Percentiles rank a stretch among this genome's conserved stretches.
Evolutionary conservation across 139 green algal species (phyloP).

Genomic region (Chlorella sp.): DNA sequence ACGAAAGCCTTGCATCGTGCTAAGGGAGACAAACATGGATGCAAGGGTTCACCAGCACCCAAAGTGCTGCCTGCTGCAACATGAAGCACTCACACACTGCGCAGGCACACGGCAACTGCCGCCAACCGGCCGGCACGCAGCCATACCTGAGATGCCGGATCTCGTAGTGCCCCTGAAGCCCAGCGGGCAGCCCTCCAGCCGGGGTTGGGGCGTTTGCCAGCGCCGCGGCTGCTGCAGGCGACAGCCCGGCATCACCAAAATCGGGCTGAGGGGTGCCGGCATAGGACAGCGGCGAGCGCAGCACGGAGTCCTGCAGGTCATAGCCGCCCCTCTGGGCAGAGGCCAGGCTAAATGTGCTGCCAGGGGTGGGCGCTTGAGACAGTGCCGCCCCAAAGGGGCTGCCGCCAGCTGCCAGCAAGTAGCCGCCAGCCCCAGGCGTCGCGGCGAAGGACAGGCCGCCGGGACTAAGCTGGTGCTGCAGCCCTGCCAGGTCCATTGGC

Average conservation of each 20-base stretch:
- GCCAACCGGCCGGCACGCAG: not conserved
- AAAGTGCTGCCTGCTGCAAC: not conserved
- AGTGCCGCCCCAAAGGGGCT: not conserved
- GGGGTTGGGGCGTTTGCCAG: conserved; percentile 1
- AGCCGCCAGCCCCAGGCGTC: not conserved
- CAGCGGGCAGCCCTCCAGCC: not conserved
- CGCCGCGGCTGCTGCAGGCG: not conserved
- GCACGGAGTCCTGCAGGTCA: not conserved
- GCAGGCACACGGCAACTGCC: not conserved
- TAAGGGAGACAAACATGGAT: no score
- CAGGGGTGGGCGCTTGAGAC: not conserved
- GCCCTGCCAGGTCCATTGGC: not conserved
- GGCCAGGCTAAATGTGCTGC: not conserved
- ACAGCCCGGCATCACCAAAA: not conserved
- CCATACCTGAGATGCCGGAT: not conserved
- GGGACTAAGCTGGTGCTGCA: not conserved
- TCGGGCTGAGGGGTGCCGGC: conserved; percentile 27
- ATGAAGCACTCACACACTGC: not conserved
- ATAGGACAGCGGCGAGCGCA: conserved; percentile 15
- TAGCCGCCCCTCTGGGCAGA: not conserved
- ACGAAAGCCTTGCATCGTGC: no score
- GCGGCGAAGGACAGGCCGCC: not conserved
- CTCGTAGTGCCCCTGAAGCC: not conserved
- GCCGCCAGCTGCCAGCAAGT: not conserved
- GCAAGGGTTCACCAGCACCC: no score